Conservation (phyloP, 1,139 yeast species). For the Pichia sp. region DNA sequence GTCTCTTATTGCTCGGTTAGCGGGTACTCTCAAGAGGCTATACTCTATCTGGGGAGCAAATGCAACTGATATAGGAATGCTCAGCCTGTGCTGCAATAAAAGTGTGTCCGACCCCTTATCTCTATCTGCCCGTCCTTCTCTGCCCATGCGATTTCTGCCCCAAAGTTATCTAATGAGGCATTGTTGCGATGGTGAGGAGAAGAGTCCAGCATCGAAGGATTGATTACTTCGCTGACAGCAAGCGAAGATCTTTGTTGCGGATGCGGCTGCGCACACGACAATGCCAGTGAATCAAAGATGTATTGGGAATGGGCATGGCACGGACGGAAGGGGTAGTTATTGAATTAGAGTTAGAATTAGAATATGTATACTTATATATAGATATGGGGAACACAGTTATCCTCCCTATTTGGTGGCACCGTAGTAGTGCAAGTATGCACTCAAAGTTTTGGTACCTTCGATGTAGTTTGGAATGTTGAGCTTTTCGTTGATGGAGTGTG, state of each 20-base stretch:
- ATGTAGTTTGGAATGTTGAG: constrained; percentile 83
- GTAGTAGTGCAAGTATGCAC: constrained; percentile 88
- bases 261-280: not conserved
- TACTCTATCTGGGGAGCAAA: no score
- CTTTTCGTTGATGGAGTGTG: constrained; percentile 96
- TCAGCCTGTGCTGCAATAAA: no score
- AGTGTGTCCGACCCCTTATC: not conserved
- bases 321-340: no score
- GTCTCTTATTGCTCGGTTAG: no score
- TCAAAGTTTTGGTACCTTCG: constrained; percentile 89
- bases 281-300: not conserved
- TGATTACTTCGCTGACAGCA: no score
- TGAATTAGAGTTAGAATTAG: no score
- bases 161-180: not conserved
- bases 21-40: no score
- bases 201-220: no score
- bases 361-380: not conserved
- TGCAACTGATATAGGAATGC: no score
- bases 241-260: not conserved
- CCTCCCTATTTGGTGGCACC: constrained; percentile 28
- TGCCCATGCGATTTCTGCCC: not conserved
- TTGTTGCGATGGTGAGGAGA: not conserved
- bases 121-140: not conserved
- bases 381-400: not conserved
- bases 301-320: no score